phyloP scores from a whole-genome alignment of 257 asterid genomes.

The Nicotiana benthamiana region DNA sequence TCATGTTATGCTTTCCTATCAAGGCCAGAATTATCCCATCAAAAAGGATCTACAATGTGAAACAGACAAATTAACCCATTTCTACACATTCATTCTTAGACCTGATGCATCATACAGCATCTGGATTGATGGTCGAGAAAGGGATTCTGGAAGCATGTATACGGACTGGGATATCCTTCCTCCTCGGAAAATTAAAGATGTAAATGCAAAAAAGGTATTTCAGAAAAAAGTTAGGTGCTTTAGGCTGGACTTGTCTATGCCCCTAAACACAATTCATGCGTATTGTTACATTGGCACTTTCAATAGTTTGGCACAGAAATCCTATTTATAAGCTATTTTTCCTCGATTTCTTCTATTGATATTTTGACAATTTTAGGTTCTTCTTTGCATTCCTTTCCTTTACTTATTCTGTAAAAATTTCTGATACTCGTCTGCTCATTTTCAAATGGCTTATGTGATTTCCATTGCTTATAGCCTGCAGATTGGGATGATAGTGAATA shows the following conservation, averaged over 20 bases:
- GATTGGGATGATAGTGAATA: constrained; percentile 28
- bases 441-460: neutral
- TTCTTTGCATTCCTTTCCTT: neutral
- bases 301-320: neutral
- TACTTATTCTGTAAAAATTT: neutral
- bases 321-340: neutral
- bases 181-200: constrained; percentile 20
- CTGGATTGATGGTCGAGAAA: constrained; percentile 18
- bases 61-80: constrained; percentile 35
- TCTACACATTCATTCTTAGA: constrained; percentile 35
- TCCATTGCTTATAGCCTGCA: constrained; percentile 14
- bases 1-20: constrained; percentile 32
- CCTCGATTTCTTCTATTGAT: neutral
- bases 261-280: neutral
- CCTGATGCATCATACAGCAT: constrained; percentile 31
- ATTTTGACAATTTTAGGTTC: neutral
- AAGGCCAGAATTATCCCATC: constrained; percentile 32
- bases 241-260: neutral
- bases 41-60: constrained; percentile 31
- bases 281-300: neutral
- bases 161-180: constrained; percentile 27
- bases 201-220: constrained; percentile 22
- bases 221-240: neutral
- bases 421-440: neutral
- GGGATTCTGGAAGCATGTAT: constrained; percentile 24